Conservation (phyloP, 2,329 filamentous ascomycete genomes). For the Tolypocladium cylindrosporum region DNA sequence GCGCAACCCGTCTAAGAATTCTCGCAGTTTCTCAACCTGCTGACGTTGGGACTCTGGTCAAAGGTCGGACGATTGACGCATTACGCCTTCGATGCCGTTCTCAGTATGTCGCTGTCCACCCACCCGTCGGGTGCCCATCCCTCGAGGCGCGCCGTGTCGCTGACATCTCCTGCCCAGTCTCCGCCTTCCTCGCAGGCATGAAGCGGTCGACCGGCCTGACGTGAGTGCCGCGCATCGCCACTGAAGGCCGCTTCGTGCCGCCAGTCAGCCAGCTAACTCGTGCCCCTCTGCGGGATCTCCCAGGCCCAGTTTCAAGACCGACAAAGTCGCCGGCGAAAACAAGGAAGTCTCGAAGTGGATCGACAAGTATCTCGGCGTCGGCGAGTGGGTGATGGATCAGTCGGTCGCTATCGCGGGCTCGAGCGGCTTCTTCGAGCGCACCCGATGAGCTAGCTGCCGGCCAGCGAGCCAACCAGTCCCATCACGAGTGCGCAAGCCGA, state of each 20-base stretch:
- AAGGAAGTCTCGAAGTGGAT: conserved; percentile 82
- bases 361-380: conserved; percentile 84
- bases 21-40: conserved; percentile 52
- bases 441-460: conserved; percentile 47
- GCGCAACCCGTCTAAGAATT: not conserved
- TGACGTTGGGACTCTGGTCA: conserved; percentile 57
- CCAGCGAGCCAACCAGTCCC: not conserved
- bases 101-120: conserved; percentile 49
- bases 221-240: conserved; percentile 49
- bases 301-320: conserved; percentile 76
- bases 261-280: conserved; percentile 10
- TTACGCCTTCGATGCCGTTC: conserved; percentile 91
- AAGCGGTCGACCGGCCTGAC: conserved; percentile 95
- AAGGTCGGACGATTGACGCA: conserved; percentile 91
- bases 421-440: conserved; percentile 85
- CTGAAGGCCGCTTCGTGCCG: not conserved
- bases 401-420: conserved; percentile 84
- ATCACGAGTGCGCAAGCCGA: not conserved
- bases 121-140: not conserved
- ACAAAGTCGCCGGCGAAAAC: conserved; percentile 69
- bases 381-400: conserved; percentile 98
- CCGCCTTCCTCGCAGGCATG: conserved; percentile 91
- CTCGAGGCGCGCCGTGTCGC: not conserved
- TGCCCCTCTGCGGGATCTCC: conserved; percentile 21
- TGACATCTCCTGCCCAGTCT: conserved; percentile 48